Evolutionary conservation across 176 grass and related monocot species (phyloP), one percentile per base, ranked within the genome.

Genomic region (Saccharum spontaneum): DNA sequence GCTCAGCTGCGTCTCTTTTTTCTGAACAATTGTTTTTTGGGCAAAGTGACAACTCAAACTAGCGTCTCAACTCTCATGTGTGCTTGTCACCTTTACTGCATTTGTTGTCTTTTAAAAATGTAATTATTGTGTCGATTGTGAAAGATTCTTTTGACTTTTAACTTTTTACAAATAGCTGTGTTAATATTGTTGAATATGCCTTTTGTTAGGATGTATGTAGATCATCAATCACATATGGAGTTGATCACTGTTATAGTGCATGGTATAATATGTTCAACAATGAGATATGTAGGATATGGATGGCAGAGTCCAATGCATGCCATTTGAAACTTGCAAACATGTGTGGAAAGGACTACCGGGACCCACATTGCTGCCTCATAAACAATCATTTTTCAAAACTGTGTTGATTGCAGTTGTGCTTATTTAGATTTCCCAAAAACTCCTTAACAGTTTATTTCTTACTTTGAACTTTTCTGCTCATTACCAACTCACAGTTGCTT

Each of bases 31-130:
- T 33, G 1, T 33, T 33, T 33, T 67, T 79, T 23, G 73, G 33
- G 67, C 8, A 62, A 62, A 62, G 10, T 62, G 23, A 62, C 59
- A 84, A 79, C 75, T 88, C 22, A 74, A 76, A 20, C 40, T 76
- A 62, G 22, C 10, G 0, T 67, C 23, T 72, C 33, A 54, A 63
- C 63, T 63, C 12, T 31, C 31, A 57, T 41, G 20, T 73, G 18
- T 84, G 36, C 48, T 70, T 79, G 11, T 61, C 67, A 69, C 3
- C 7, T 52, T 85, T 22, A 34, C 36, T 12, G 7, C 75, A 46
- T 68, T 67, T 73, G 72, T 52, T 82, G 12, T 85, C 28, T 10
- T 37, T 48, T 54, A 16, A 17, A 12, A 16, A 61, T 89, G 7
- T 14, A 79, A 55, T 46, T 82, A 37, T 24, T 65, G 5, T 4